Conservation (phyloP, 352 stramenopile species). For the Pythium aquatile region DNA sequence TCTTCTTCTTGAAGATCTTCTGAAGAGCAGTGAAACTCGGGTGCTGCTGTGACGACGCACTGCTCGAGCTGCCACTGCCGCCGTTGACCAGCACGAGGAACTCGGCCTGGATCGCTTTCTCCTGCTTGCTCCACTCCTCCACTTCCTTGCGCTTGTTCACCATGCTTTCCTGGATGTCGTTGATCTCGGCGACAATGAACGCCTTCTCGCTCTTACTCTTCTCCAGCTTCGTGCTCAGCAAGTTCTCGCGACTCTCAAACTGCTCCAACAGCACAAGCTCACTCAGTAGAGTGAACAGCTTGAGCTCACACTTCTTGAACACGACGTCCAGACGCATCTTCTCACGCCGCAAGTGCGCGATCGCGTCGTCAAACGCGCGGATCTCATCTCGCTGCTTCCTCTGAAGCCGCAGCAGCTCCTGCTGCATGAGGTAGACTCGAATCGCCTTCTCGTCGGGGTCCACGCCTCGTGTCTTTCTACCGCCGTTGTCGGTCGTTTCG, state of each 20-base stretch:
- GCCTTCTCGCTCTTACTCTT: constrained; percentile 84
- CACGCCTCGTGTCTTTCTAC: constrained; percentile 18
- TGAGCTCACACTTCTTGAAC: constrained; percentile 89
- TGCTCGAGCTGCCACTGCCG: constrained; percentile 29
- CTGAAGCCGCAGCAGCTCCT: constrained; percentile 70
- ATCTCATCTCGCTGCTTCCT: constrained; percentile 67
- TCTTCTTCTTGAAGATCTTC: constrained; percentile 91
- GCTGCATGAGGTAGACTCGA: constrained; percentile 47
- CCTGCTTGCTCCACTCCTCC: constrained; percentile 69
- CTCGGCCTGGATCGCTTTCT: constrained; percentile 64
- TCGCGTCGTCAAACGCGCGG: constrained; percentile 78
- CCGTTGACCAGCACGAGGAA: constrained; percentile 74
- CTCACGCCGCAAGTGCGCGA: constrained; percentile 89
- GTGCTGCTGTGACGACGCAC: constrained; percentile 37
- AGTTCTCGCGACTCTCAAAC: constrained; percentile 89
- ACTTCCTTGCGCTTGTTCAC: constrained; percentile 74
- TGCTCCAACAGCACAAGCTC: constrained; percentile 89
- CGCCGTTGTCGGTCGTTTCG: neutral
- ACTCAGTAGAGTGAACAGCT: constrained; percentile 80
- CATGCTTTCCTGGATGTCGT: constrained; percentile 75
- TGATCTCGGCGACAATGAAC: constrained; percentile 76
- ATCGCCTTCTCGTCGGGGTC: constrained; percentile 52
- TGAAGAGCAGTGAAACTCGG: constrained; percentile 69
- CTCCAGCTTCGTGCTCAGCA: constrained; percentile 85
- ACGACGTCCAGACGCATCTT: constrained; percentile 82